Evolutionary conservation across 2,329 filamentous ascomycete species (phyloP).

Genomic region (Harringtonia aguacate): DNA sequence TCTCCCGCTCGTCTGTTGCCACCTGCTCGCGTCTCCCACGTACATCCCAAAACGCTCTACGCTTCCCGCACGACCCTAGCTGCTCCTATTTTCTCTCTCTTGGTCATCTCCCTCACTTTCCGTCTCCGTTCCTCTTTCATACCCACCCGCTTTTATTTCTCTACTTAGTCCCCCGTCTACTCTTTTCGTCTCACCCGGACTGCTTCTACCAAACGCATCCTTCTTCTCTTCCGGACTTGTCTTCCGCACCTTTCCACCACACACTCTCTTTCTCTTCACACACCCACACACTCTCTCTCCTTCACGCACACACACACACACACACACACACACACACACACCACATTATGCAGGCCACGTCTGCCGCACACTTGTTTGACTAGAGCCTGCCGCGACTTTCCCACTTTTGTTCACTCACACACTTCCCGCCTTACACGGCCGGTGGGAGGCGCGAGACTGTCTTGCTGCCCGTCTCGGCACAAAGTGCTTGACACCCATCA

Average conservation of each 20-base stretch:
- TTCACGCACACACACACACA: background rate
- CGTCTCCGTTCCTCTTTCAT: constrained; percentile 1
- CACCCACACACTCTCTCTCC: background rate
- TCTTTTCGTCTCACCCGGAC: background rate
- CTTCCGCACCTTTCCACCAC: background rate
- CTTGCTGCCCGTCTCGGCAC: no score
- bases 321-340: no score
- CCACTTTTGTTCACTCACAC: no score
- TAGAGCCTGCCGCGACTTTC: no score
- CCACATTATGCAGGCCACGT: no score
- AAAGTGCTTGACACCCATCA: no score
- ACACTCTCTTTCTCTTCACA: background rate
- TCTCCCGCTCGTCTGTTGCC: constrained; percentile 1
- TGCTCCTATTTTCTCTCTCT: background rate
- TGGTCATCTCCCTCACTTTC: constrained; percentile 2
- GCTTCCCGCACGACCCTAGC: constrained; percentile 1
- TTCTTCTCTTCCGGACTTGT: background rate
- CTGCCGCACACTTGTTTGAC: no score
- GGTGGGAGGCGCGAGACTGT: no score
- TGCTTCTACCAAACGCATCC: no score
- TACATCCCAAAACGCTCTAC: constrained; percentile 1
- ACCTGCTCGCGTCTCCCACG: constrained; percentile 2
- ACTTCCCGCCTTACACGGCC: no score
- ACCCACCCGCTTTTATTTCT: constrained; percentile 2
- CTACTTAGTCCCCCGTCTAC: background rate